Percentiles rank a stretch among this genome's conserved stretches.
Conservation (phyloP, 139 green algal species). For the Coelastrella sp. region DNA sequence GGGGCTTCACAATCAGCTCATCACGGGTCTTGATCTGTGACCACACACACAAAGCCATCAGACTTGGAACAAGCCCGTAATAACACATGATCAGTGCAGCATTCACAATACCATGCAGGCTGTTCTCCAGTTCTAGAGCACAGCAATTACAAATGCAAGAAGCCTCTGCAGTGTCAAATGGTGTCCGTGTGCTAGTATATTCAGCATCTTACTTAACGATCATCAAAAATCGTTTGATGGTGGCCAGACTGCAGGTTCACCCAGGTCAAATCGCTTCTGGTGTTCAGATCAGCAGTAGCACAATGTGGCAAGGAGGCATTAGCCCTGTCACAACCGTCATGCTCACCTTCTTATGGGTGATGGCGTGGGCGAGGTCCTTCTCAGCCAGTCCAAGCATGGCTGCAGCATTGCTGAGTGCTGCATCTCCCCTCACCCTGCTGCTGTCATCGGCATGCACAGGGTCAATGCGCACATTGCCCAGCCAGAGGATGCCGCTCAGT, state of each 20-base stretch:
- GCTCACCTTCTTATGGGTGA: constrained; percentile 47
- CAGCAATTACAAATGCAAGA: too few relatives aligned
- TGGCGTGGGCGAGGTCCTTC: constrained; percentile 53
- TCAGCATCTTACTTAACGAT: too few relatives aligned
- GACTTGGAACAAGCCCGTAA: neutral
- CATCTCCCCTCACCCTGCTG: constrained; percentile 42
- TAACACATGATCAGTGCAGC: neutral
- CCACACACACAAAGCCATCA: neutral
- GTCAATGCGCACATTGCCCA: constrained; percentile 90
- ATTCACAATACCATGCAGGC: neutral
- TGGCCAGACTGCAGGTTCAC: too few relatives aligned
- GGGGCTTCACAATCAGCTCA: constrained; percentile 79
- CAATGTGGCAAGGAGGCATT: too few relatives aligned
- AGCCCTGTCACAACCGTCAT: neutral
- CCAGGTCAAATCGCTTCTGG: too few relatives aligned
- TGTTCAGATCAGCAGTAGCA: too few relatives aligned
- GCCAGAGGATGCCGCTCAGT: constrained; percentile 90
- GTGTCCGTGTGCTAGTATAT: too few relatives aligned
- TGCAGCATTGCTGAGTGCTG: constrained; percentile 56
- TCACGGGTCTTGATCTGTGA: constrained; percentile 67
- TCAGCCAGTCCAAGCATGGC: constrained; percentile 65
- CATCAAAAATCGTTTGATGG: too few relatives aligned
- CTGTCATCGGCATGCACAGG: constrained; percentile 59
- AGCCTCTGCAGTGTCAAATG: too few relatives aligned
- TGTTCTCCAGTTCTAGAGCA: neutral